Percentiles rank a stretch among this genome's conserved stretches.
Evolutionary conservation across 306 rosid genomes (phyloP).

Genomic region (Cajanus cajan): DNA sequence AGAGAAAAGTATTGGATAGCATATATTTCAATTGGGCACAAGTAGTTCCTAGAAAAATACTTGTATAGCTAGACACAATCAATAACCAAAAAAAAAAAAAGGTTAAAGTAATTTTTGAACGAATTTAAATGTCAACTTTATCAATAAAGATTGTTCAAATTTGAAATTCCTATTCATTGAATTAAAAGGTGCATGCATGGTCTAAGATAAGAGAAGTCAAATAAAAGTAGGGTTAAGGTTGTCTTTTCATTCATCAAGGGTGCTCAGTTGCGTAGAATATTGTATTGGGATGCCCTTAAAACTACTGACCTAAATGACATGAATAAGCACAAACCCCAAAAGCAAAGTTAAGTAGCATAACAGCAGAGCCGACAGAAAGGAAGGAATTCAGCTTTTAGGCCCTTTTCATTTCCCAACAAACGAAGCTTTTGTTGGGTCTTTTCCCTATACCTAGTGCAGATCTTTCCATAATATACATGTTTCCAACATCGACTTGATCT

Average conservation of each 20-base stretch:
- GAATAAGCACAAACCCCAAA: constrained; percentile 55
- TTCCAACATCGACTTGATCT: constrained; percentile 4
- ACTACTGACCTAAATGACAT: neutral
- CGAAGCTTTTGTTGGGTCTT: constrained; percentile 51
- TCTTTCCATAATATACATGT: constrained; percentile 25
- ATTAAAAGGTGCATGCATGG: constrained; percentile 4
- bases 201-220: constrained; percentile 32
- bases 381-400: constrained; percentile 80
- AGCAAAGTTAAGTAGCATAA: constrained; percentile 56
- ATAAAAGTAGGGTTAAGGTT: constrained; percentile 38
- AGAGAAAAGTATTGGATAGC: constrained; percentile 2
- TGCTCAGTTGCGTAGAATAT: constrained; percentile 36
- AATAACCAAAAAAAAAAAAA: no score
- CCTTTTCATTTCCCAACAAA: constrained; percentile 90
- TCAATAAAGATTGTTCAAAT: neutral
- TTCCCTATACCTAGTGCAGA: constrained; percentile 27
- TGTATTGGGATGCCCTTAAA: neutral
- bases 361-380: constrained; percentile 92
- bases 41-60: neutral
- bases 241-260: neutral
- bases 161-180: neutral
- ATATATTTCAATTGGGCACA: constrained; percentile 23
- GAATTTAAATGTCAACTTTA: neutral
- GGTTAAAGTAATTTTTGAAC: neutral
- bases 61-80: neutral